Base-by-base conservation (phyloP, 2,329 filamentous ascomycete genomes). In the Camillea tinctor region DNA sequence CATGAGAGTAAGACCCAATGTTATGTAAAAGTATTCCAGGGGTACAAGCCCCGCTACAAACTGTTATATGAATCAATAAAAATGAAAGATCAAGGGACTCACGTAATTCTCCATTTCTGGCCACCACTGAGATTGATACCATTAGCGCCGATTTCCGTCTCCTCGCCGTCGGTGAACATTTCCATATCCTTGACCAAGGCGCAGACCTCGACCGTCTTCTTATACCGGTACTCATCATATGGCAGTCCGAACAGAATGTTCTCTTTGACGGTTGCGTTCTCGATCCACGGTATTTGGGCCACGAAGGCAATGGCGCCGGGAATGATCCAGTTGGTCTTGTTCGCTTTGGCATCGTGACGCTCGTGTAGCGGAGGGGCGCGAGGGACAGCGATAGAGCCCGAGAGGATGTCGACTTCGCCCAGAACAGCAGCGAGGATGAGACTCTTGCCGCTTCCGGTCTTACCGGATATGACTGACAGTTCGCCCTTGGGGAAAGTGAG, bases 61-160 rank as follows among this genome's bases (percentile, higher is more conserved):
- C n/a, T n/a, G n/a, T n/a, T n/a, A n/a, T n/a, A n/a, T n/a, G n/a
- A n/a, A n/a, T n/a, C n/a, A n/a, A n/a, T n/a, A n/a, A n/a, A 30
- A 4, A 30, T 30, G 30, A 26, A 26, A 20, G 22, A n/a, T n/a
- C 13, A 49, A 19, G 4, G 36, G 36, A 69, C 68, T 70, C 68
- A 71, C 0, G 90, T 91, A 30, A 95, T 83, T 56, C 92, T 84
- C 89, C 91, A 93, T 69, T 91, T 87, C 74, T 96, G 92, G 0
- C 92, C 92, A 63, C 92, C 92, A 62, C 88, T 92, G 6, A 96
- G 79, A 66, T 94, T 93, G 67, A 95, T 91, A 6, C 92, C 92
- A 63, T 94, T 93, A 2, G 90, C 89, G 11, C 92, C 92, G 56
- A 96, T 91, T 69, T 93, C 90, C 0, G 92, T 96, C 52, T 84